Percentiles rank a stretch among this genome's conserved stretches.
Evolutionary conservation across 306 rosid species (phyloP).

Genomic region (Dalbergia cochinchinensis): DNA sequence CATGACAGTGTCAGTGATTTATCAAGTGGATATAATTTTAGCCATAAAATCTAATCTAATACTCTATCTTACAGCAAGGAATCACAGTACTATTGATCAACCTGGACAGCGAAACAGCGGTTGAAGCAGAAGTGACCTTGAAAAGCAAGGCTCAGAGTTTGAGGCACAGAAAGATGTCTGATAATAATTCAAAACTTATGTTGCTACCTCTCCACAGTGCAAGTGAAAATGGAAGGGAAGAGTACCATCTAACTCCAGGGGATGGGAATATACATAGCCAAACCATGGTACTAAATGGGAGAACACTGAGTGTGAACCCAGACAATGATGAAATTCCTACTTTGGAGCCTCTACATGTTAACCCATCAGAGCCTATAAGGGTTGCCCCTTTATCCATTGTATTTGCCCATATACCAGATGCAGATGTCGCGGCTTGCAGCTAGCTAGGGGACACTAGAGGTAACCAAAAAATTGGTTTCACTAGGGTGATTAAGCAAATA

Average conservation of each 20-base stretch:
- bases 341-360: conserved; percentile 66
- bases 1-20: neutral
- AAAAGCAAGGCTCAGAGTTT: conserved; percentile 30
- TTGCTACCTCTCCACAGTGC: conserved; percentile 34
- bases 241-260: conserved; percentile 79
- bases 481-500: conserved; percentile 36
- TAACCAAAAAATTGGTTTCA: conserved; percentile 54
- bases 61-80: conserved; percentile 71
- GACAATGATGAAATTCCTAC: conserved; percentile 69
- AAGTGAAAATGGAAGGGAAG: conserved; percentile 63
- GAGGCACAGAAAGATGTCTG: conserved; percentile 47
- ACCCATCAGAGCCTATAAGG: conserved; percentile 63
- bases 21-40: neutral
- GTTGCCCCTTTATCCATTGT: conserved; percentile 85
- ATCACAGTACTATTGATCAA: conserved; percentile 78
- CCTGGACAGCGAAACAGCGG: conserved; percentile 56
- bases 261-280: conserved; percentile 82
- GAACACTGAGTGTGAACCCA: conserved; percentile 61
- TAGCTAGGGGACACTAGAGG: conserved; percentile 40
- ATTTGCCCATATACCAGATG: conserved; percentile 76
- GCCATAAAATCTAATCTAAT: conserved; percentile 26
- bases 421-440: conserved; percentile 65
- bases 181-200: conserved; percentile 3
- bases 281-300: conserved; percentile 78
- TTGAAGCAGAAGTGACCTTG: conserved; percentile 53